Conservation (phyloP, 805 yeast genomes). For the Scheffersomyces coipomensis region DNA sequence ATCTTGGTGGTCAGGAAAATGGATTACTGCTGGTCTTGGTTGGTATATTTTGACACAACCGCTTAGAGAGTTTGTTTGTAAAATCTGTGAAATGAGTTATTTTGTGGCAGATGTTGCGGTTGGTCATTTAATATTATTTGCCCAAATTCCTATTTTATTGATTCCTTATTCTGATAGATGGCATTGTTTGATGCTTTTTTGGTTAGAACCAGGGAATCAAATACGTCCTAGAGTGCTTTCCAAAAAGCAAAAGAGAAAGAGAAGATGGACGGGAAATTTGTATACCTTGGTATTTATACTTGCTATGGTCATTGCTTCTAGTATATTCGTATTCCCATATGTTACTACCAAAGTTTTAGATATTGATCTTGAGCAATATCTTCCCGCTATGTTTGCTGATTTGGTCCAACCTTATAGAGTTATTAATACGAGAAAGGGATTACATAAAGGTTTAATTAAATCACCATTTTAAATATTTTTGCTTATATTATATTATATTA, state of each 20-base stretch:
- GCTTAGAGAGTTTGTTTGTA: constrained; percentile 59
- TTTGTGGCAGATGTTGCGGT: constrained; percentile 64
- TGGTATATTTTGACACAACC: constrained; percentile 64
- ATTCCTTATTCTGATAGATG: constrained; percentile 63
- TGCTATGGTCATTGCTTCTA: constrained; percentile 20
- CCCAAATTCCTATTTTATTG: constrained; percentile 60
- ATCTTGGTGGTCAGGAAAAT: constrained; percentile 67
- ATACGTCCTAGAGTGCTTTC: constrained; percentile 47
- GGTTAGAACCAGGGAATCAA: constrained; percentile 61
- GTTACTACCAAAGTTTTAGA: constrained; percentile 30
- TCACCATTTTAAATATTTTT: no score
- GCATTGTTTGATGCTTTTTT: constrained; percentile 66
- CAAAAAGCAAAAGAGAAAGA: constrained; percentile 39
- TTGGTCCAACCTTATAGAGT: constrained; percentile 44
- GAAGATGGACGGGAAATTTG: constrained; percentile 29
- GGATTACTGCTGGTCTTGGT: constrained; percentile 64
- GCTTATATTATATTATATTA: no score
- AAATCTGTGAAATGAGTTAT: constrained; percentile 62
- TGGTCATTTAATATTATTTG: constrained; percentile 56
- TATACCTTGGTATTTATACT: constrained; percentile 35
- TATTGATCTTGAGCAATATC: constrained; percentile 36
- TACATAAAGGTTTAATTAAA: constrained; percentile 17
- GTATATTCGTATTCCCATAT: constrained; percentile 39
- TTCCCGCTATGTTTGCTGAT: constrained; percentile 36
- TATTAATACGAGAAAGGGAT: constrained; percentile 30